A percentile compares a stretch with the other conserved stretches of the same genome.
Conservation (phyloP, 1,284 basidiomycete genomes). For the Boletus albobrunnescens region DNA sequence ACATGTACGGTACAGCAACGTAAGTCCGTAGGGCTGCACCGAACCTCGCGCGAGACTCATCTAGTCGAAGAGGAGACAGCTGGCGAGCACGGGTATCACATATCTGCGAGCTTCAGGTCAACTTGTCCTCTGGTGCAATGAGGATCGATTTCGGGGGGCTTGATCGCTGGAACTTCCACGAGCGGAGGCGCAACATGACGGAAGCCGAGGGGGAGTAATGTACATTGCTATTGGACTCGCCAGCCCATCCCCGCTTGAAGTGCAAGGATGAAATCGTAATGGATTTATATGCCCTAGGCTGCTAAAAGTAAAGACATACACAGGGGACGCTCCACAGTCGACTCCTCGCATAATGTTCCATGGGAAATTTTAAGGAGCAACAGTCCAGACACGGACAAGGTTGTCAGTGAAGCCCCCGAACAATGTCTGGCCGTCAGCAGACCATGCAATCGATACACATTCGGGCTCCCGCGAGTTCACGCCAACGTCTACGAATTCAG, state of each 20-base stretch:
- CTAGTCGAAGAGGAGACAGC: slow-evolving; percentile 59
- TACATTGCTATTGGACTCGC: not conserved
- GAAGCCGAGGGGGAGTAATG: slow-evolving; percentile 37
- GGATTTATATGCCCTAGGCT: slow-evolving; percentile 18
- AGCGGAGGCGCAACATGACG: slow-evolving; percentile 58
- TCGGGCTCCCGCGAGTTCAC: slow-evolving; percentile 86
- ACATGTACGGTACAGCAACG: slow-evolving; percentile 72
- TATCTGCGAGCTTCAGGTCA: slow-evolving; percentile 69
- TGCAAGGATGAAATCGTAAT: slow-evolving; percentile 14
- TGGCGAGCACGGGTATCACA: slow-evolving; percentile 70
- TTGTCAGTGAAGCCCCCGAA: slow-evolving; percentile 95
- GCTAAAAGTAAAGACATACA: slow-evolving; percentile 27
- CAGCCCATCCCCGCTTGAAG: not conserved
- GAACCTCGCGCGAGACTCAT: slow-evolving; percentile 10
- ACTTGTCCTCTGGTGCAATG: slow-evolving; percentile 57
- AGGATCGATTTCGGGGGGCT: slow-evolving; percentile 71
- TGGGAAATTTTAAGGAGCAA: slow-evolving; percentile 59
- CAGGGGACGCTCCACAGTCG: slow-evolving; percentile 8
- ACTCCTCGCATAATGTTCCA: slow-evolving; percentile 32
- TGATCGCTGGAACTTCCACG: slow-evolving; percentile 64
- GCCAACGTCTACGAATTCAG: slow-evolving; percentile 79
- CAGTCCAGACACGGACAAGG: slow-evolving; percentile 89
- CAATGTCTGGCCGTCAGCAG: slow-evolving; percentile 94
- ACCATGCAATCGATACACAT: slow-evolving; percentile 98
- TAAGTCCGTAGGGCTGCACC: slow-evolving; percentile 36